Evolutionary conservation across 2,329 filamentous ascomycete genomes (phyloP).

Genomic region (Grosmannia serpens): DNA sequence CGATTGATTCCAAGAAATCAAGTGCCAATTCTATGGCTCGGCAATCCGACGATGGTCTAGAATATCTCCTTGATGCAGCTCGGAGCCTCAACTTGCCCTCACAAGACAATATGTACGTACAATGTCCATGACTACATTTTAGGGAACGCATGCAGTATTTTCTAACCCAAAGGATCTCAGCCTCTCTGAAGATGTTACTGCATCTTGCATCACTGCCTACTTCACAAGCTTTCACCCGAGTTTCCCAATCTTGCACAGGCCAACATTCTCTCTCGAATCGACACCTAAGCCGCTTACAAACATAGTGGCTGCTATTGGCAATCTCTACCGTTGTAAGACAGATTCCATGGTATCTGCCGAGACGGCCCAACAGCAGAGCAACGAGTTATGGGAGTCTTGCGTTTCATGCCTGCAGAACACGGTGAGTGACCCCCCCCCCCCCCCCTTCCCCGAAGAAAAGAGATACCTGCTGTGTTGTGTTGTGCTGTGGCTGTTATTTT

Average conservation of each 20-base stretch:
- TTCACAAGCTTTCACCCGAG: conserved; percentile 1
- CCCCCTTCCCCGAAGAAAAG: no score
- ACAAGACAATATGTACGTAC: not conserved
- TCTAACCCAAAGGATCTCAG: not conserved
- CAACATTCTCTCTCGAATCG: not conserved
- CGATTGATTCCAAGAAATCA: not conserved
- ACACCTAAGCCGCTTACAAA: not conserved
- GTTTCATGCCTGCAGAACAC: not conserved
- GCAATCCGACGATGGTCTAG: not conserved
- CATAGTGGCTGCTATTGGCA: conserved; percentile 3
- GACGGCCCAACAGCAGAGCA: not conserved
- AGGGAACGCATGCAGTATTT: no score
- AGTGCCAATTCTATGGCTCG: not conserved
- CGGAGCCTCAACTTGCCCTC: not conserved
- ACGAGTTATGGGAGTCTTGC: conserved; percentile 1
- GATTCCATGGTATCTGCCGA: not conserved
- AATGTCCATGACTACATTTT: not conserved
- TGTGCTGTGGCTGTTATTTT: no score
- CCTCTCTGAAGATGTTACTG: not conserved
- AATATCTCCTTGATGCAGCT: not conserved
- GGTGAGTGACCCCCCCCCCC: not conserved
- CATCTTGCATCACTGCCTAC: not conserved
- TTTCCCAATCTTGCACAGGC: conserved; percentile 1
- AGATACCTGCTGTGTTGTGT: no score
- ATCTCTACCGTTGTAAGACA: conserved; percentile 1